These are phyloP conservation scores for Earliella scabrosa DNA, from an alignment of 1,284 basidiomycete species.

Conservation along the genomic window DNA sequence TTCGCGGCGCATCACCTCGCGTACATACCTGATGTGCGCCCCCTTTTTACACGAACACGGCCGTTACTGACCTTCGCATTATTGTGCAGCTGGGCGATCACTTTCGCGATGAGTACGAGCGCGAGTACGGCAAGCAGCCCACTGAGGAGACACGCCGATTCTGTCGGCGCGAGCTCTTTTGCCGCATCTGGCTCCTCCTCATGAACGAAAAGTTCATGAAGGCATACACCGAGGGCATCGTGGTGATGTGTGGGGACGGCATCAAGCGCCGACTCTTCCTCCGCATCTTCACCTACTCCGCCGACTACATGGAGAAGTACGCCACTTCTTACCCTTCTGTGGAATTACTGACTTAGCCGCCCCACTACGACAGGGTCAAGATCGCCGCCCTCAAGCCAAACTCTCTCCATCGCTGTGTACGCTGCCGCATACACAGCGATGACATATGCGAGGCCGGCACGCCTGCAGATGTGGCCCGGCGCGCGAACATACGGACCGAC, in stretches of 20 bases:
- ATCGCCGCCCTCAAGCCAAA: conserved; percentile 19
- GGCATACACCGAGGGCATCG: conserved; percentile 32
- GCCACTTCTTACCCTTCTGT: not conserved
- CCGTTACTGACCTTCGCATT: not conserved
- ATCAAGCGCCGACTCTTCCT: conserved; percentile 21
- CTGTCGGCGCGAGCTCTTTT: conserved; percentile 31
- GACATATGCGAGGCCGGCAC: conserved; percentile 18
- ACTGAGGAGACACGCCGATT: conserved; percentile 21
- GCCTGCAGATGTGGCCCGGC: not conserved
- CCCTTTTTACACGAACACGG: no score
- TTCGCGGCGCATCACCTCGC: conserved; percentile 30
- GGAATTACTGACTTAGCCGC: not conserved
- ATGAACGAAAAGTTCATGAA: conserved; percentile 32
- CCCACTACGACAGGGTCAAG: conserved; percentile 27
- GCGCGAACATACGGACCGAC: not conserved
- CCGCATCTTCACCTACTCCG: conserved; percentile 24
- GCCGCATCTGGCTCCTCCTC: conserved; percentile 25
- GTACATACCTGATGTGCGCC: conserved; percentile 35
- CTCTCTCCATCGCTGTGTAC: conserved; percentile 32
- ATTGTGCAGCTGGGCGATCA: conserved; percentile 6
- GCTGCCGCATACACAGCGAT: conserved; percentile 30
- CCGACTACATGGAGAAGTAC: conserved; percentile 38
- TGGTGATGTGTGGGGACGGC: conserved; percentile 28
- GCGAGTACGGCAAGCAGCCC: not conserved
- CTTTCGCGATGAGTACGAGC: conserved; percentile 2